Percentiles rank a stretch among this genome's conserved stretches.
Evolutionary conservation across 2,329 filamentous ascomycete species (phyloP).

Genomic region (Cyanodermella asteris): DNA sequence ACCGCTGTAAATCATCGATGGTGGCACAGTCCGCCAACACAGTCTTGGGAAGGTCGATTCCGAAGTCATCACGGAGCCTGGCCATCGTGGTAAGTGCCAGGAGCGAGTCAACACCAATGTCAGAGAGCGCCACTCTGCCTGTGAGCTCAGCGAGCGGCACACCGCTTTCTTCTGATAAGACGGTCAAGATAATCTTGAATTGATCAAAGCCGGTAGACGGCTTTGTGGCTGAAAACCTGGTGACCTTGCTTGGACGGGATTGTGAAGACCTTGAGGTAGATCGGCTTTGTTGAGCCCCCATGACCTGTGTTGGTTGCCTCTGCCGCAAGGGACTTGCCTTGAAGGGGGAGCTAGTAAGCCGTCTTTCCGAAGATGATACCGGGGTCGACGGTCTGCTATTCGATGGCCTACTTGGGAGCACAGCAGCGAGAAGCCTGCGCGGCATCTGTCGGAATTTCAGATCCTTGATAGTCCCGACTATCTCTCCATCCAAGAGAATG

Average conservation of each 20-base stretch:
- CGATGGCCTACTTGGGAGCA: too few relatives aligned
- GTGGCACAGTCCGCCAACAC: constrained; percentile 33
- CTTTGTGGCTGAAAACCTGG: too few relatives aligned
- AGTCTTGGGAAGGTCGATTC: constrained; percentile 30
- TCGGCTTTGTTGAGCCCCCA: too few relatives aligned
- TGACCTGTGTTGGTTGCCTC: not conserved
- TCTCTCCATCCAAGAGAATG: constrained; percentile 4
- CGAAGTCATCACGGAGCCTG: constrained; percentile 35
- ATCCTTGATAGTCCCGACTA: constrained; percentile 4
- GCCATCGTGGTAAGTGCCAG: constrained; percentile 36
- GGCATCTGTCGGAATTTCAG: constrained; percentile 4
- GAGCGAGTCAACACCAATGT: constrained; percentile 40
- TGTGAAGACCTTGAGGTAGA: too few relatives aligned
- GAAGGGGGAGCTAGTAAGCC: not conserved
- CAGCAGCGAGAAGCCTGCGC: too few relatives aligned
- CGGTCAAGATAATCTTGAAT: too few relatives aligned
- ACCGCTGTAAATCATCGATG: constrained; percentile 28
- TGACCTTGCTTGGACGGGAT: too few relatives aligned
- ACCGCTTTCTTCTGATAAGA: constrained; percentile 35
- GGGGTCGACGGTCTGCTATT: too few relatives aligned
- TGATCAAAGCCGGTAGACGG: too few relatives aligned
- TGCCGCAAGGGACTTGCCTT: not conserved
- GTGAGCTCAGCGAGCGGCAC: constrained; percentile 32
- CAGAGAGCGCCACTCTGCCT: constrained; percentile 33
- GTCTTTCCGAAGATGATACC: too few relatives aligned